These are phyloP conservation scores for Hemisphaericaspora xylofermentans DNA, from an alignment of 1,139 yeast species.

Conservation along the genomic window DNA sequence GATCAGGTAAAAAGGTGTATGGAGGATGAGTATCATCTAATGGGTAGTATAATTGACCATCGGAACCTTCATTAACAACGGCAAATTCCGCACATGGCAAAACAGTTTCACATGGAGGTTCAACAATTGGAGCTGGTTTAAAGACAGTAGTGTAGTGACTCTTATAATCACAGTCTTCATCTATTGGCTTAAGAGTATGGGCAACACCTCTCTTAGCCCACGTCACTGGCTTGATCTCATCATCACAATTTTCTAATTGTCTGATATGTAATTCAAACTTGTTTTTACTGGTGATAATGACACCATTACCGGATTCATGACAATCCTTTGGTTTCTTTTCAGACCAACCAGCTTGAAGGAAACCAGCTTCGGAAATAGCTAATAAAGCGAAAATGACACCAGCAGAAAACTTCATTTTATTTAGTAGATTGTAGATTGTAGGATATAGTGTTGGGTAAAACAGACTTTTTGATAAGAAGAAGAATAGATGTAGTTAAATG, in stretches of 20 bases:
- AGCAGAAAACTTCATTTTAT: conserved; percentile 8
- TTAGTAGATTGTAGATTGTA: no score
- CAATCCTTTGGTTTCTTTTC: conserved; percentile 18
- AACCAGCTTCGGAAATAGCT: conserved; percentile 27
- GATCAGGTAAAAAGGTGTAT: conserved; percentile 1
- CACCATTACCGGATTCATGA: conserved; percentile 18
- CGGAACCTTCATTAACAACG: conserved; percentile 2
- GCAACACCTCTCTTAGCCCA: conserved; percentile 11
- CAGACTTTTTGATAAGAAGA: no score
- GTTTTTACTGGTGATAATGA: conserved; percentile 42
- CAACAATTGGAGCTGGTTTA: neutral
- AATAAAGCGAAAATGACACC: conserved; percentile 5
- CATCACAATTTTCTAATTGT: neutral
- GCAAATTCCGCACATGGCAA: conserved; percentile 9
- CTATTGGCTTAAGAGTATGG: conserved; percentile 7
- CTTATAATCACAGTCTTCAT: no score
- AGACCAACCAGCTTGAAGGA: conserved; percentile 14
- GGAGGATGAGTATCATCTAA: neutral
- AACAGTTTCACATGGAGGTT: conserved; percentile 5
- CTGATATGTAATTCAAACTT: conserved; percentile 21
- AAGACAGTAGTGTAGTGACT: no score
- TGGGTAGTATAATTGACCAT: conserved; percentile 5
- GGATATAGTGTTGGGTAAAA: no score
- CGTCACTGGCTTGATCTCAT: no score
- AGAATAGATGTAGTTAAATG: no score